These are phyloP conservation scores for Emmonsia crescens DNA, from an alignment of 2,329 filamentous ascomycete genomes.

Conservation along the genomic window DNA sequence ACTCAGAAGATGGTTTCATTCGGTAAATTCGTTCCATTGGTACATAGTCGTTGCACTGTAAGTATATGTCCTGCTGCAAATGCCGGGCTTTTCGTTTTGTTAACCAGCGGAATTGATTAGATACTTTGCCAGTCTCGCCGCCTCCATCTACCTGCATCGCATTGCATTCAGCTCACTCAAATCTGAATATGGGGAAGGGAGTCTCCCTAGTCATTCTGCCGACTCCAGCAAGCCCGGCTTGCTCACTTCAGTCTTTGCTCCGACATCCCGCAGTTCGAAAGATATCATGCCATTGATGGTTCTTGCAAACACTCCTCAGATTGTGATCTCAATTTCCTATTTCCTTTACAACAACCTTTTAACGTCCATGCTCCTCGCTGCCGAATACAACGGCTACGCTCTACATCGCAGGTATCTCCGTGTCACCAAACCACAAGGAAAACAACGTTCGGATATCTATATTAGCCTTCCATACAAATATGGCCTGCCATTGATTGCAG, in stretches of 20 bases:
- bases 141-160: neutral
- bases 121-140: neutral
- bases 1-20: slow-evolving; percentile 1
- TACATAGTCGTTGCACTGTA: neutral
- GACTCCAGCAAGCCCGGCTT: neutral
- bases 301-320: slow-evolving; percentile 27
- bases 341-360: slow-evolving; percentile 26
- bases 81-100: neutral
- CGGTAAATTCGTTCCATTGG: neutral
- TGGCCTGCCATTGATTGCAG: slow-evolving; percentile 29
- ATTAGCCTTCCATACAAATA: slow-evolving; percentile 39
- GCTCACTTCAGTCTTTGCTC: neutral
- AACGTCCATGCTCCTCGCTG: slow-evolving; percentile 38
- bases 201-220: neutral
- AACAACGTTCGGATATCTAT: slow-evolving; percentile 36
- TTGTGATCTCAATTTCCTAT: slow-evolving; percentile 27
- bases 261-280: neutral
- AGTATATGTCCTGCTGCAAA: neutral
- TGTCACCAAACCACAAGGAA: slow-evolving; percentile 22
- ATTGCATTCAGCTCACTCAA: neutral
- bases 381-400: slow-evolving; percentile 39
- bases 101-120: neutral
- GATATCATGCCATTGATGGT: slow-evolving; percentile 6
- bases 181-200: neutral
- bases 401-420: slow-evolving; percentile 30